Percentiles rank a stretch among this genome's conserved stretches.
These are phyloP conservation scores for Francoa sonchifolia DNA, from an alignment of 441 rosid genomes.

Conservation along the genomic window DNA sequence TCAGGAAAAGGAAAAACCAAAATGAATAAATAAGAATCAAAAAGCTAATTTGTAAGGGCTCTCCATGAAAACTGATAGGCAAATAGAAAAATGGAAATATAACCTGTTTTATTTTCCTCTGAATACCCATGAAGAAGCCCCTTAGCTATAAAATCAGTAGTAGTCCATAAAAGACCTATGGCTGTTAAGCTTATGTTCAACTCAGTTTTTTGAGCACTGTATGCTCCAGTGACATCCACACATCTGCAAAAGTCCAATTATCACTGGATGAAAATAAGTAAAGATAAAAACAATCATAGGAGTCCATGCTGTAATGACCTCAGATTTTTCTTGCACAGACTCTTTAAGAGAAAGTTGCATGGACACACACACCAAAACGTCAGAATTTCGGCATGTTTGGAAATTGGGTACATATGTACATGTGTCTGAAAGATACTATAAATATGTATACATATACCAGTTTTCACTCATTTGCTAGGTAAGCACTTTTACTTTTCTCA, in stretches of 20 bases:
- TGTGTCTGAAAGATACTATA: too few relatives aligned
- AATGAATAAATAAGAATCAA: too few relatives aligned
- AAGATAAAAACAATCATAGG: background rate
- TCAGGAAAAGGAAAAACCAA: slow-evolving; percentile 7
- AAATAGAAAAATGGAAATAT: slow-evolving; percentile 10
- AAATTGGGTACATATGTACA: too few relatives aligned
- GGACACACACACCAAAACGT: too few relatives aligned
- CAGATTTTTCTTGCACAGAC: background rate
- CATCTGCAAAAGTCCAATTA: slow-evolving; percentile 51
- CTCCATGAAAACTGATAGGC: slow-evolving; percentile 4
- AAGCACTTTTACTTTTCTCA: too few relatives aligned
- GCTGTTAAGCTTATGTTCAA: slow-evolving; percentile 95
- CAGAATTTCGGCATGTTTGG: too few relatives aligned
- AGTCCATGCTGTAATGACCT: slow-evolving; percentile 5
- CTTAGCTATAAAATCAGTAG: slow-evolving; percentile 85
- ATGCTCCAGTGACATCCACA: slow-evolving; percentile 96
- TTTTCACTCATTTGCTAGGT: too few relatives aligned
- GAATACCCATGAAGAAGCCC: slow-evolving; percentile 35
- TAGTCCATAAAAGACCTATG: slow-evolving; percentile 89
- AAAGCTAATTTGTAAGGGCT: slow-evolving; percentile 4
- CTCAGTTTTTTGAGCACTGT: slow-evolving; percentile 88
- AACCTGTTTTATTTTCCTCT: slow-evolving; percentile 54
- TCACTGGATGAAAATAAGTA: slow-evolving; percentile 3
- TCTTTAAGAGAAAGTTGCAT: too few relatives aligned
- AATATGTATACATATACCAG: too few relatives aligned